These are phyloP conservation scores for Paramecium pentaurelia DNA, from an alignment of 73 alveolate genomes.

Conservation along the genomic window DNA sequence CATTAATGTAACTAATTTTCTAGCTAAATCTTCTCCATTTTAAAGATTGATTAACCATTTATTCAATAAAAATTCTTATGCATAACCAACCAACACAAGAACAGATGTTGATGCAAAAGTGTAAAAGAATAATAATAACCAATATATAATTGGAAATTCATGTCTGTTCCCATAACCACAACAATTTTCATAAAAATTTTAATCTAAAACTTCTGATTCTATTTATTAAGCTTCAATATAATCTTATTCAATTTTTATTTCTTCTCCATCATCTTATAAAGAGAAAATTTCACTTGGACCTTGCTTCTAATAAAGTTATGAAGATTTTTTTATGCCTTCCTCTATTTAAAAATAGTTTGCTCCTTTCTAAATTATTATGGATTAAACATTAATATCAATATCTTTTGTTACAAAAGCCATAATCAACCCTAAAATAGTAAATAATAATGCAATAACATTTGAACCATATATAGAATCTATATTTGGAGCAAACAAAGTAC, in stretches of 20 bases:
- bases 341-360: not conserved
- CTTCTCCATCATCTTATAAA: not conserved
- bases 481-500: constrained; percentile 4
- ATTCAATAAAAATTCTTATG: not conserved
- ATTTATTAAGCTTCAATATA: not conserved
- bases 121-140: constrained; percentile 11
- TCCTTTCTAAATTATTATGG: not conserved
- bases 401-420: not conserved
- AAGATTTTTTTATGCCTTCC: not conserved
- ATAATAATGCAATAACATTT: constrained; percentile 7
- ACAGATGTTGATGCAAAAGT: constrained; percentile 12
- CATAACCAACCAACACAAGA: not conserved
- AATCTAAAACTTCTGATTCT: not conserved
- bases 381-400: not conserved
- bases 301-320: not conserved
- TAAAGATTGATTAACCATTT: constrained; percentile 14
- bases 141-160: not conserved
- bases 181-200: not conserved
- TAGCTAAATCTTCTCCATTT: constrained; percentile 7
- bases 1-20: not conserved
- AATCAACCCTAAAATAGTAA: not conserved
- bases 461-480: not conserved
- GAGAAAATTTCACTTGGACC: not conserved
- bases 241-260: not conserved
- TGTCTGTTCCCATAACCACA: not conserved